phyloP scores from a whole-genome alignment of 192 early-diverging fungal species.

The Backusella australiensis region DNA sequence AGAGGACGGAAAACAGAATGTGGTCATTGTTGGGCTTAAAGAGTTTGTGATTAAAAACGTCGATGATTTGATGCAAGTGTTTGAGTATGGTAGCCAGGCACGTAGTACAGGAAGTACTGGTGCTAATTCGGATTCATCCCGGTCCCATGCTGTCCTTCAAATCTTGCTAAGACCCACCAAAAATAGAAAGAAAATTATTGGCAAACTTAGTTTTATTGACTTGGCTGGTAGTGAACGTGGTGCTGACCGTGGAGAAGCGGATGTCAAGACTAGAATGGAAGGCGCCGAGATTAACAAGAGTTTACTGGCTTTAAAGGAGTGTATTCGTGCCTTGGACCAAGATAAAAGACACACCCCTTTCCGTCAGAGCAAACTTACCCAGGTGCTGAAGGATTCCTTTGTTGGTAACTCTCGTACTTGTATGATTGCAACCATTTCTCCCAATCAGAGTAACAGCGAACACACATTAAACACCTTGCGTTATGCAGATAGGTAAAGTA shows the following conservation, averaged over 20 bases:
- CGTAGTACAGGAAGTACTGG: constrained; percentile 95
- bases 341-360: constrained; percentile 96
- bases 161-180: constrained; percentile 77
- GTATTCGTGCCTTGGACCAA: constrained; percentile 95
- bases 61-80: constrained; percentile 87
- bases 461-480: constrained; percentile 96
- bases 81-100: constrained; percentile 86
- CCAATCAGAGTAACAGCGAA: constrained; percentile 90
- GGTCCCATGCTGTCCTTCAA: constrained; percentile 97
- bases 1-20: constrained; percentile 95
- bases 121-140: constrained; percentile 94
- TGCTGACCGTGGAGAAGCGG: constrained; percentile 92
- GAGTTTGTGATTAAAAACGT: constrained; percentile 88
- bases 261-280: constrained; percentile 96
- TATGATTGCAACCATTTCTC: constrained; percentile 99
- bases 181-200: constrained; percentile 58
- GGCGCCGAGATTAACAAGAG: constrained; percentile 99
- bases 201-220: constrained; percentile 97
- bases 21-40: constrained; percentile 83
- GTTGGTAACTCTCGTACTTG: constrained; percentile 96
- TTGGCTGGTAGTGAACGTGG: constrained; percentile 98
- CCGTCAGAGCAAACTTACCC: constrained; percentile 95
- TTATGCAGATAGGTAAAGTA: constrained; percentile 81
- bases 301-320: constrained; percentile 95
- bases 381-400: constrained; percentile 97